Conservation (phyloP, 768 basidiomycete species). For the Ramaria sp. region DNA sequence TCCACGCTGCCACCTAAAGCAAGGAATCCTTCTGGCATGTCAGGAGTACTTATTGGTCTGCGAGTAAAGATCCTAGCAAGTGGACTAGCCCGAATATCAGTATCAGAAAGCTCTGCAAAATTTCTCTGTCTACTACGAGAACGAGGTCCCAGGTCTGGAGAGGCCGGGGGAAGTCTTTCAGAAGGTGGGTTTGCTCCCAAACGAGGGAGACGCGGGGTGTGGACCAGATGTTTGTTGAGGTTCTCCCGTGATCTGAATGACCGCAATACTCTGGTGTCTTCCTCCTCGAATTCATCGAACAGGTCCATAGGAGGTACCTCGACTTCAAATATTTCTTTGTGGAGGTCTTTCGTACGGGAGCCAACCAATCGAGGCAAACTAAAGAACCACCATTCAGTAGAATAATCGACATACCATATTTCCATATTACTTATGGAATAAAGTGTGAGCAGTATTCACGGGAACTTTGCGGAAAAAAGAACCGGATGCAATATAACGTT, state of each 20-base stretch:
- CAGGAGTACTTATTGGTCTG: constrained; percentile 11
- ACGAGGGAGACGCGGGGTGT: background rate
- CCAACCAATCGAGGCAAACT: constrained; percentile 69
- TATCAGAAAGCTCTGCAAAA: constrained; percentile 13
- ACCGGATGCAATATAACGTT: constrained; percentile 52
- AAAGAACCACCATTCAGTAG: background rate
- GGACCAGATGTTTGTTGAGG: background rate
- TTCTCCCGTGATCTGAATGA: constrained; percentile 15
- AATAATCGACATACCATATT: background rate
- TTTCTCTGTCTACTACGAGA: background rate
- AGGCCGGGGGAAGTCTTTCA: constrained; percentile 15
- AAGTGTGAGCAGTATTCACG: constrained; percentile 37
- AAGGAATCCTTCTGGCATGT: background rate
- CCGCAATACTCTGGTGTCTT: constrained; percentile 21
- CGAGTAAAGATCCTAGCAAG: constrained; percentile 17
- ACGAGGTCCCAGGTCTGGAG: background rate
- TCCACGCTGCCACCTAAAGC: constrained; percentile 17
- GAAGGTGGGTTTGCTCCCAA: background rate
- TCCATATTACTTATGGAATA: constrained; percentile 33
- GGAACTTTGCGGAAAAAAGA: constrained; percentile 39
- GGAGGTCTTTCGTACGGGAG: constrained; percentile 46
- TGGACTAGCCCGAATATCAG: constrained; percentile 16
- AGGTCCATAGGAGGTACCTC: constrained; percentile 39
- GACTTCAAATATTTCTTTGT: constrained; percentile 72
- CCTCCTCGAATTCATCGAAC: constrained; percentile 34